Conservation (phyloP, 257 asterid genomes). For the Capsicum rhomboideum region DNA sequence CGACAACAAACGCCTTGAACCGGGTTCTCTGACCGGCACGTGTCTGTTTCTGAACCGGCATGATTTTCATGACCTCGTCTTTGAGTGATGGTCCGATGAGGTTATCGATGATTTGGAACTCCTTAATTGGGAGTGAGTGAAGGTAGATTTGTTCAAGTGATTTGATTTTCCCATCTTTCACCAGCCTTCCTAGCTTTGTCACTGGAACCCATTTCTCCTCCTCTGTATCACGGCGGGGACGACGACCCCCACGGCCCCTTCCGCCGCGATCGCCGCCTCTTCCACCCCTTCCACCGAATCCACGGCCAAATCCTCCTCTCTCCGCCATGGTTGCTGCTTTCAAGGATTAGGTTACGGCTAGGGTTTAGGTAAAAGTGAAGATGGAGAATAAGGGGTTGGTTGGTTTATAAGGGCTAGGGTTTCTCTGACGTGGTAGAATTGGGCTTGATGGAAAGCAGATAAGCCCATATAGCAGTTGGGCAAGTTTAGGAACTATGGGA, state of each 20-base stretch:
- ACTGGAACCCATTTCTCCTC: slow-evolving; percentile 93
- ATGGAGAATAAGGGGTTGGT: neutral
- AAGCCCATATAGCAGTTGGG: no score
- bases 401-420: neutral
- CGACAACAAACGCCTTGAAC: slow-evolving; percentile 86
- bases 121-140: slow-evolving; percentile 82
- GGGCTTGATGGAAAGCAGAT: neutral
- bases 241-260: slow-evolving; percentile 58
- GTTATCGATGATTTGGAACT: slow-evolving; percentile 56
- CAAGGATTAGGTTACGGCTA: neutral
- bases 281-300: slow-evolving; percentile 63
- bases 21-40: slow-evolving; percentile 92
- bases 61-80: slow-evolving; percentile 88
- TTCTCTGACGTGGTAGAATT: neutral
- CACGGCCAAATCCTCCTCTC: slow-evolving; percentile 73
- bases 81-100: slow-evolving; percentile 55
- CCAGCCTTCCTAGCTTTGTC: slow-evolving; percentile 71
- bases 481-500: no score
- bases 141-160: slow-evolving; percentile 72
- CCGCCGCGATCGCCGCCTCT: slow-evolving; percentile 49
- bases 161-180: slow-evolving; percentile 47
- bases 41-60: slow-evolving; percentile 94
- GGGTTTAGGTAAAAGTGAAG: no score
- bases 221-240: slow-evolving; percentile 57
- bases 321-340: slow-evolving; percentile 41